These are phyloP conservation scores for Cystoderma amianthinum DNA, from an alignment of 768 basidiomycete species.

Conservation along the genomic window DNA sequence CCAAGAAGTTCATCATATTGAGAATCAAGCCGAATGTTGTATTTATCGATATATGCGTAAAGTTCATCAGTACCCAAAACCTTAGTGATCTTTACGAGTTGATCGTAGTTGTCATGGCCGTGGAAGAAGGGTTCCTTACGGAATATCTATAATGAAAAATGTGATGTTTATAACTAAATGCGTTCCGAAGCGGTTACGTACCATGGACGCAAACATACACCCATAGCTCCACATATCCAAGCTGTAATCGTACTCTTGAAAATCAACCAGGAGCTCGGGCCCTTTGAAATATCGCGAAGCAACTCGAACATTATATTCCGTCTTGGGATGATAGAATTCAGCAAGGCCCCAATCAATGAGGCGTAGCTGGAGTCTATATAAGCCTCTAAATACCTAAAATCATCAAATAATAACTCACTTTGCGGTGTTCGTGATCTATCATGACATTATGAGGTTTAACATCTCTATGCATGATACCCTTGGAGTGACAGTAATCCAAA, in stretches of 20 bases:
- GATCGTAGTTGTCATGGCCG: constrained; percentile 98
- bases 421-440: constrained; percentile 97
- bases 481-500: constrained; percentile 95
- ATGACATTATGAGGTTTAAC: constrained; percentile 99
- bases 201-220: constrained; percentile 99
- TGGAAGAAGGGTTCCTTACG: constrained; percentile 99
- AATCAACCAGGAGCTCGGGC: constrained; percentile 92
- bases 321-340: constrained; percentile 97
- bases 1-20: constrained; percentile 94
- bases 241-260: constrained; percentile 98
- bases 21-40: constrained; percentile 92
- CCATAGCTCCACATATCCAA: constrained; percentile 99
- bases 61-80: constrained; percentile 95
- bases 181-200: constrained; percentile 24
- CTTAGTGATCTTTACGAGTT: constrained; percentile 96
- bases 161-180: constrained; percentile 5
- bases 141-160: constrained; percentile 66
- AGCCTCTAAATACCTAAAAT: constrained; percentile 6
- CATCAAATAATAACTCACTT: constrained; percentile 43
- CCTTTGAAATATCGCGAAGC: constrained; percentile 98
- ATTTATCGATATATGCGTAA: constrained; percentile 89
- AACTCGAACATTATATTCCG: constrained; percentile 97
- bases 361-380: constrained; percentile 53
- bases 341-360: constrained; percentile 99
- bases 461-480: constrained; percentile 98